These are phyloP conservation scores for Moesziomyces parantarcticus DNA, from an alignment of 1,284 basidiomycete species.

Conservation along the genomic window DNA sequence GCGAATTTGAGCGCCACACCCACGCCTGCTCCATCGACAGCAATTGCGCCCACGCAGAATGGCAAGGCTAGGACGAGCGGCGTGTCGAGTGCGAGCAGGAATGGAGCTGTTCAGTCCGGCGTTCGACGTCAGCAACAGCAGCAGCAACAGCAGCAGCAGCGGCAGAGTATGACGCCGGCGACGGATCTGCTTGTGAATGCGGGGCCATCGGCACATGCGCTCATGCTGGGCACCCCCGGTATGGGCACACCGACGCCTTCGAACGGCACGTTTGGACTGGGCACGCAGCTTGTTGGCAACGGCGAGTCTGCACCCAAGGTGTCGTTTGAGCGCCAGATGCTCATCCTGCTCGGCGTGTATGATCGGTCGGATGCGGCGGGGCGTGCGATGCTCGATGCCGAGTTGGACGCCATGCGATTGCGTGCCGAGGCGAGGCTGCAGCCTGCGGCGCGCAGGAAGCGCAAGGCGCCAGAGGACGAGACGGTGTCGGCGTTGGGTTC, in stretches of 20 bases:
- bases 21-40: conserved; percentile 4
- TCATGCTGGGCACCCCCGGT: conserved; percentile 18
- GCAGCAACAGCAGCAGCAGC: conserved; percentile 8
- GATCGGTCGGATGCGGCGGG: conserved; percentile 26
- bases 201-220: conserved; percentile 19
- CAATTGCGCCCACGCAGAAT: background rate
- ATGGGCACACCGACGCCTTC: conserved; percentile 10
- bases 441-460: conserved; percentile 13
- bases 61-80: conserved; percentile 7
- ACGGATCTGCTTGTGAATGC: conserved; percentile 23
- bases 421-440: conserved; percentile 26
- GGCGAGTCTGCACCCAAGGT: conserved; percentile 6
- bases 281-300: conserved; percentile 3
- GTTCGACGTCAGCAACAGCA: conserved; percentile 6
- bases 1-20: conserved; percentile 32
- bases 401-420: conserved; percentile 19
- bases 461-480: conserved; percentile 21
- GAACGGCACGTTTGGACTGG: conserved; percentile 15
- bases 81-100: conserved; percentile 6
- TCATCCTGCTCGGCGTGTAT: conserved; percentile 31
- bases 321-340: conserved; percentile 40
- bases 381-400: conserved; percentile 23
- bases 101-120: conserved; percentile 4
- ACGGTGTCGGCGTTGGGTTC: conserved; percentile 10
- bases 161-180: conserved; percentile 3